Conservation (phyloP, 1,284 basidiomycete species). For the Xerocomus minutiporus region DNA sequence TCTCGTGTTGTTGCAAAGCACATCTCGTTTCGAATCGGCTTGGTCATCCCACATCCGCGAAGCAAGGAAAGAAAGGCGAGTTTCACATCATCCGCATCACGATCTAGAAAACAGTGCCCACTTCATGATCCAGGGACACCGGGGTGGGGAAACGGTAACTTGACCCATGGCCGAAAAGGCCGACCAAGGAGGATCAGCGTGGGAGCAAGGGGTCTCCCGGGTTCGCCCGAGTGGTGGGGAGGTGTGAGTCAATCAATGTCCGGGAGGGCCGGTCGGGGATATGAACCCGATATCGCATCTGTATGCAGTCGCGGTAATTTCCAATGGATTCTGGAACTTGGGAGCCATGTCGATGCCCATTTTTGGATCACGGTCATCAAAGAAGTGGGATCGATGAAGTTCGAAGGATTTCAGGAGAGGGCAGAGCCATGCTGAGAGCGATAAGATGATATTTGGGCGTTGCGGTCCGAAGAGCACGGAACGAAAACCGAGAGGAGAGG, state of each 20-base stretch:
- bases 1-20: no score
- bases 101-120: conserved; percentile 7
- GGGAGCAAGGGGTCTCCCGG: conserved; percentile 3
- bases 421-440: conserved; percentile 1
- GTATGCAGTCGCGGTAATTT: conserved; percentile 1
- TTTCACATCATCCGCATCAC: conserved; percentile 12
- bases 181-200: conserved; percentile 5
- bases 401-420: no score
- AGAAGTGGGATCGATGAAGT: background rate
- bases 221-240: conserved; percentile 2
- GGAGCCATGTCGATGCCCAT: background rate
- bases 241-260: background rate
- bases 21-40: background rate
- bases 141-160: conserved; percentile 7
- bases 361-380: conserved; percentile 19
- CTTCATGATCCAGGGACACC: conserved; percentile 1
- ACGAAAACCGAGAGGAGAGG: conserved; percentile 2
- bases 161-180: conserved; percentile 11
- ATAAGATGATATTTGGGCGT: conserved; percentile 21
- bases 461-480: conserved; percentile 15
- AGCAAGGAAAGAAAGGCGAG: conserved; percentile 15
- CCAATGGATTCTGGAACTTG: background rate
- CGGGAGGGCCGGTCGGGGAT: conserved; percentile 4
- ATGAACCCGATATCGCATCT: background rate
- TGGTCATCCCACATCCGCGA: conserved; percentile 16